Percentiles rank a stretch among this genome's conserved stretches.
These are phyloP conservation scores for Ophiosphaerella korrae DNA, from an alignment of 2,329 filamentous ascomycete genomes.

Conservation along the genomic window DNA sequence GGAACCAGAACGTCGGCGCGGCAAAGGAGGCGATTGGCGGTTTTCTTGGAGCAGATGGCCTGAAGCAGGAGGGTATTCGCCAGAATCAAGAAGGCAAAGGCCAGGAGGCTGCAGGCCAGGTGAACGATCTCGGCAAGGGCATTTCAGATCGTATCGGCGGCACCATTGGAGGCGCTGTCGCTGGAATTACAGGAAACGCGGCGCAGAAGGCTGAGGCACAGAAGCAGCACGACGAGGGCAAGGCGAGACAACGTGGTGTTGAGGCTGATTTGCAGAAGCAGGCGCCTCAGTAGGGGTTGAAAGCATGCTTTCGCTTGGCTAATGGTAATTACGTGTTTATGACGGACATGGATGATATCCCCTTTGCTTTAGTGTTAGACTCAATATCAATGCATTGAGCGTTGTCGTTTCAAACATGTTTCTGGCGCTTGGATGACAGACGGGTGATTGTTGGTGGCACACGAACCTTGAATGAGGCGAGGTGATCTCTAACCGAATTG, in stretches of 20 bases:
- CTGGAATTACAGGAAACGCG: constrained; percentile 74
- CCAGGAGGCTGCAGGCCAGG: constrained; percentile 81
- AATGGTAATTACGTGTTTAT: background rate
- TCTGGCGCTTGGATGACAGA: background rate
- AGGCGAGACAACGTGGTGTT: constrained; percentile 81
- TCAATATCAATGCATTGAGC: background rate
- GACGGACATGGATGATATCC: constrained; percentile 20
- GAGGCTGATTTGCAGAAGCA: constrained; percentile 82
- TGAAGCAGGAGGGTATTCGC: constrained; percentile 74
- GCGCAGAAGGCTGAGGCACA: constrained; percentile 68
- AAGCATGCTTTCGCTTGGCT: background rate
- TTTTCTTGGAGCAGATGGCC: constrained; percentile 72
- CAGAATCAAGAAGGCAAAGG: constrained; percentile 82
- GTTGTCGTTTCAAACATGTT: no score
- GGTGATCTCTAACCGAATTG: no score
- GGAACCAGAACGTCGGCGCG: constrained; percentile 88
- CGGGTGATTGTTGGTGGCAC: no score
- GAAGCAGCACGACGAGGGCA: constrained; percentile 77
- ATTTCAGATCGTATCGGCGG: constrained; percentile 63
- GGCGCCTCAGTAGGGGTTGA: constrained; percentile 38
- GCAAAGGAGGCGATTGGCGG: constrained; percentile 83
- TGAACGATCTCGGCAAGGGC: constrained; percentile 74
- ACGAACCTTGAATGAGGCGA: no score
- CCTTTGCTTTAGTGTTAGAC: constrained; percentile 8
- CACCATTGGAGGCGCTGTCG: constrained; percentile 70